Conservation (phyloP, 176 grass and related monocot genomes). For the Panicum miliaceum region DNA sequence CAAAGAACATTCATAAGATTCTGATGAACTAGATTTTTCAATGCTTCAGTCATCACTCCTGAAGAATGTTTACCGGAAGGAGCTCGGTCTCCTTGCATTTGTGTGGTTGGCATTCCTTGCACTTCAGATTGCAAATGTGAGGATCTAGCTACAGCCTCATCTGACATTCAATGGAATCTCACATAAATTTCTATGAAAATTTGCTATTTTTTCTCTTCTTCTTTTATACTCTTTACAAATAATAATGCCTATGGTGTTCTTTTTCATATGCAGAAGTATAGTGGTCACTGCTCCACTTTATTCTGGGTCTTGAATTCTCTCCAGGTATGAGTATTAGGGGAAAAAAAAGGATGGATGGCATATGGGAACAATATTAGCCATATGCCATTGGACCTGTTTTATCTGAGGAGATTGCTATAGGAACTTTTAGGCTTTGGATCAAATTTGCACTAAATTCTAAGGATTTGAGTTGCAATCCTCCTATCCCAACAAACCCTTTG, state of each 20-base stretch:
- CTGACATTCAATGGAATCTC: not conserved
- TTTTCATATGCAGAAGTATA: slow-evolving; percentile 57
- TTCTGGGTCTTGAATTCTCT: slow-evolving; percentile 76
- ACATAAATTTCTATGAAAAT: not conserved
- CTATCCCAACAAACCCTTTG: not conserved
- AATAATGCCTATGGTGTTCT: slow-evolving; percentile 14
- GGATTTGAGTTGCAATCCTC: not conserved
- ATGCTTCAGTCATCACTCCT: slow-evolving; percentile 57
- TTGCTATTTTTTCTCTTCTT: not conserved
- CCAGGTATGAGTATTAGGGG: slow-evolving; percentile 48
- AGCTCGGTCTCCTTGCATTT: slow-evolving; percentile 67
- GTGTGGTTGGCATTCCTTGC: slow-evolving; percentile 77
- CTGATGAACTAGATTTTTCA: not conserved
- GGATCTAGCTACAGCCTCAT: not conserved
- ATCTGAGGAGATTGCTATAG: not conserved
- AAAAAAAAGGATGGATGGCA: not conserved
- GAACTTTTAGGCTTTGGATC: not conserved
- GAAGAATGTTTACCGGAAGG: slow-evolving; percentile 76
- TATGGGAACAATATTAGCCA: not conserved
- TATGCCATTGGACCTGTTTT: not conserved
- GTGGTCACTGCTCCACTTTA: slow-evolving; percentile 54
- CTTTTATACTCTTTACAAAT: not conserved
- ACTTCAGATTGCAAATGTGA: slow-evolving; percentile 75
- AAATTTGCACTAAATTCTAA: not conserved
- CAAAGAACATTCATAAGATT: not conserved